Conservation (phyloP, 352 stramenopile genomes). For the Phytopythium cucurbitacearum region DNA sequence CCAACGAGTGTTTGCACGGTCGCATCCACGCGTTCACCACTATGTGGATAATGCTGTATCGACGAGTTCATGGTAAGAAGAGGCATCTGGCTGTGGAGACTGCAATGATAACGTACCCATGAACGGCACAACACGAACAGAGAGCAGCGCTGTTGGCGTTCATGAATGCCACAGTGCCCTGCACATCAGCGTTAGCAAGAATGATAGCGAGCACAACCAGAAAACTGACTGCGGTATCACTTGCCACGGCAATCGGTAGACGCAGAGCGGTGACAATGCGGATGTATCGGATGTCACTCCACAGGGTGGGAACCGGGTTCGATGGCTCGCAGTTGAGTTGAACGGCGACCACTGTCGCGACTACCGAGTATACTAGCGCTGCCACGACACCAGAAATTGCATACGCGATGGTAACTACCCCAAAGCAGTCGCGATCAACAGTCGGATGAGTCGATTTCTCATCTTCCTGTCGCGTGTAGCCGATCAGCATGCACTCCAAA, state of each 20-base stretch:
- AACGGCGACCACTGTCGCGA: slow-evolving; percentile 29
- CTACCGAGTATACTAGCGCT: slow-evolving; percentile 25
- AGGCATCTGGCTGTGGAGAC: too few relatives aligned
- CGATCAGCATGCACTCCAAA: slow-evolving; percentile 48
- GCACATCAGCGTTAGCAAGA: not conserved
- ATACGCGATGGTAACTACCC: slow-evolving; percentile 23
- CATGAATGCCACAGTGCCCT: slow-evolving; percentile 33
- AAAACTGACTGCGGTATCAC: not conserved
- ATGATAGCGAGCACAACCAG: not conserved
- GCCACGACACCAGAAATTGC: slow-evolving; percentile 16
- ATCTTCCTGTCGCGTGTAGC: slow-evolving; percentile 21
- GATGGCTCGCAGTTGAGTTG: slow-evolving; percentile 65
- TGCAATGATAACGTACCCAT: slow-evolving; percentile 18
- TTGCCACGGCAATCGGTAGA: slow-evolving; percentile 47
- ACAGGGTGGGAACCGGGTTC: slow-evolving; percentile 39
- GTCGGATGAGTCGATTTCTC: slow-evolving; percentile 13
- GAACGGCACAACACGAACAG: slow-evolving; percentile 18
- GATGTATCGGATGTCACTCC: slow-evolving; percentile 54
- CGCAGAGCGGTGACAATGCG: slow-evolving; percentile 29
- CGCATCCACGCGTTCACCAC: slow-evolving; percentile 40
- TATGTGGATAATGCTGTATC: slow-evolving; percentile 16
- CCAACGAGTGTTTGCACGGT: slow-evolving; percentile 41
- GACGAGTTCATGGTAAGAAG: not conserved
- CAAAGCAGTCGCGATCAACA: slow-evolving; percentile 33
- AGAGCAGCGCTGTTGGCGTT: slow-evolving; percentile 35